Percentiles rank a stretch among this genome's conserved stretches.
Conservation (phyloP, 192 early-diverging fungal species). For the Paraglomus occultum region DNA sequence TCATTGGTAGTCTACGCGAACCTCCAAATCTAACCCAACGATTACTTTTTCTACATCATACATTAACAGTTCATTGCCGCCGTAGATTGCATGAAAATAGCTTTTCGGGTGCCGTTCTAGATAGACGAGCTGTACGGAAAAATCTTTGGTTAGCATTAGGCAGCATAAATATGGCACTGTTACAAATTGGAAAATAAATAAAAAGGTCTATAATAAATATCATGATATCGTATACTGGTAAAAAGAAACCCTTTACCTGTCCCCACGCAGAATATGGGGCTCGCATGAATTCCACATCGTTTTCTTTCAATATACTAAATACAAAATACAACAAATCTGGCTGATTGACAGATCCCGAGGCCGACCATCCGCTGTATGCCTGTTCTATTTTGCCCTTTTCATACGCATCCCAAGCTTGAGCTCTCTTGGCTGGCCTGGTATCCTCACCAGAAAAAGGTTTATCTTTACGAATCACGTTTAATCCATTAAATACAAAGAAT, state of each 20-base stretch:
- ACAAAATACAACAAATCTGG: constrained; percentile 65
- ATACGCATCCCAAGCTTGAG: constrained; percentile 69
- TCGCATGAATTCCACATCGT: constrained; percentile 70
- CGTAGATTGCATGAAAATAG: constrained; percentile 68
- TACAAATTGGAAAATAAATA: not conserved
- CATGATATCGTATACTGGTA: not conserved
- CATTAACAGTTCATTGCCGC: constrained; percentile 71
- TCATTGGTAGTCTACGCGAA: constrained; percentile 4
- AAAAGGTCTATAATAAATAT: not conserved
- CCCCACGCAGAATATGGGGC: constrained; percentile 80
- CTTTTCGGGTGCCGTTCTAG: constrained; percentile 66
- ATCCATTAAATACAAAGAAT: constrained; percentile 75
- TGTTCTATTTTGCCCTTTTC: constrained; percentile 55
- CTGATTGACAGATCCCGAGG: constrained; percentile 51
- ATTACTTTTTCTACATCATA: constrained; percentile 76
- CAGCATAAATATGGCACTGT: too few species aligned
- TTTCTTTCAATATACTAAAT: constrained; percentile 64
- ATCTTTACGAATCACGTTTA: constrained; percentile 68
- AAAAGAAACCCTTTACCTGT: constrained; percentile 50
- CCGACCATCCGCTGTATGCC: constrained; percentile 58
- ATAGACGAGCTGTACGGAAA: constrained; percentile 60
- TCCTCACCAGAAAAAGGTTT: constrained; percentile 67
- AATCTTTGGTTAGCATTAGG: not conserved
- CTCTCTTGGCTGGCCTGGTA: constrained; percentile 54
- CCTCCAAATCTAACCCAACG: constrained; percentile 57